Evolutionary conservation across 163 green algal species (phyloP), one percentile per base, ranked within the genome.

Genomic region (Coccomyxa subellipsoidea): DNA sequence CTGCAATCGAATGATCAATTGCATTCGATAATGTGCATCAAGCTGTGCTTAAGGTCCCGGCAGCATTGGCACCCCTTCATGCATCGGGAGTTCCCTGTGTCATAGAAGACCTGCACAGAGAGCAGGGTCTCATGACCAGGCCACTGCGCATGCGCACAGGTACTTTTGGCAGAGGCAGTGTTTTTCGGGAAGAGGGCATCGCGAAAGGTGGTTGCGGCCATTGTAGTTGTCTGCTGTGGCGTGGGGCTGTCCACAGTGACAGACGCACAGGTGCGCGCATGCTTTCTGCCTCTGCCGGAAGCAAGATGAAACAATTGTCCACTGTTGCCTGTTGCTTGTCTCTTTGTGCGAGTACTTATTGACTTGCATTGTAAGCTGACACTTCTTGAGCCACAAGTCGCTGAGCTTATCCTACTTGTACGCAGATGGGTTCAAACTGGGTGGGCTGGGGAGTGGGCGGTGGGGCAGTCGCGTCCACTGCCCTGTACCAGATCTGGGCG

Each of bases 401-500:
- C 47, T 59, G 47, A 18, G 3, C 23, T 2, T 59, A 1, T 73
- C 1, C n/a, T n/a, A n/a, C 23, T 77, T 0, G 32, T 4, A 25
- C 31, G n/a, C 39, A 71, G 40, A 54, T 82, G 54, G 78, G 78
- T 5, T 85, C 81, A 76, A 94, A 92, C 84, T 8, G 86, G 10
- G 29, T 84, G 29, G 92, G 92, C 5, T 84, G 92, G 5, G 37
- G 79, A n/a, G 90, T 95, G 7, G 92, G 90, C 15, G 18, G 90
- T 27, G 88, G 79, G 35, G 89, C 90, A 2, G 85, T 87, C 21
- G 39, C 76, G 12, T 75, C 80, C 27, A 87, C 83, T 3, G 83
- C 83, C 23, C 38, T 80, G 8, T 87, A 87, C 38, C 83, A 87
- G 84, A 90, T 94, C 10, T 96, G 92, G 92, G 95, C 93, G 32